Evolutionary conservation across 768 basidiomycete species (phyloP).

Genomic region (Boletus pseudopeckii): DNA sequence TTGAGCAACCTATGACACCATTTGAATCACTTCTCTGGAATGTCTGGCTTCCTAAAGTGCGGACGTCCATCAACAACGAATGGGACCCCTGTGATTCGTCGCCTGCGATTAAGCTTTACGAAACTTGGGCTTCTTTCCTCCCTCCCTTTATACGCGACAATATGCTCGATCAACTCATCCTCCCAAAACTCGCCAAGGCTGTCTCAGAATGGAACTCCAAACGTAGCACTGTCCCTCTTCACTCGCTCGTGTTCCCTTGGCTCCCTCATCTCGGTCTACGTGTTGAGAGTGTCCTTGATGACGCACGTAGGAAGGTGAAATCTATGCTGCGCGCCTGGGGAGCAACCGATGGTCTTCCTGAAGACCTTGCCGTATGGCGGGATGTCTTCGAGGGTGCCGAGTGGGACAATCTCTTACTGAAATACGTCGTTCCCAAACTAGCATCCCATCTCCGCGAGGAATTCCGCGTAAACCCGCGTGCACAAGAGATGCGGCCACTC

Average conservation of each 20-base stretch:
- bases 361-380: constrained; percentile 78
- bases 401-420: constrained; percentile 90
- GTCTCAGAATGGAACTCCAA: constrained; percentile 80
- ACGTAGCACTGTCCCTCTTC: constrained; percentile 56
- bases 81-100: constrained; percentile 76
- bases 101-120: constrained; percentile 78
- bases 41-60: constrained; percentile 92
- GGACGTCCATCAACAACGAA: constrained; percentile 91
- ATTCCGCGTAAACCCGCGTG: constrained; percentile 86
- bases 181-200: constrained; percentile 87
- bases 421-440: constrained; percentile 90
- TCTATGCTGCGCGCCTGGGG: constrained; percentile 73
- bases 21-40: constrained; percentile 95
- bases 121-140: constrained; percentile 83
- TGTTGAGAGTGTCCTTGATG: constrained; percentile 80
- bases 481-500: constrained; percentile 84
- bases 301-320: constrained; percentile 84
- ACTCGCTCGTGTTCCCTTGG: constrained; percentile 92
- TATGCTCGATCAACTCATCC: constrained; percentile 89
- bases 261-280: constrained; percentile 82
- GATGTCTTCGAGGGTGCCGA: constrained; percentile 78
- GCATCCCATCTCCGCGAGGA: constrained; percentile 77
- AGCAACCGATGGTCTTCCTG: constrained; percentile 65
- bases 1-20: constrained; percentile 79
- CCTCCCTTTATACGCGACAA: constrained; percentile 93